phyloP scores from a whole-genome alignment of 345 rosid genomes.

The Gynandropsis gynandra region DNA sequence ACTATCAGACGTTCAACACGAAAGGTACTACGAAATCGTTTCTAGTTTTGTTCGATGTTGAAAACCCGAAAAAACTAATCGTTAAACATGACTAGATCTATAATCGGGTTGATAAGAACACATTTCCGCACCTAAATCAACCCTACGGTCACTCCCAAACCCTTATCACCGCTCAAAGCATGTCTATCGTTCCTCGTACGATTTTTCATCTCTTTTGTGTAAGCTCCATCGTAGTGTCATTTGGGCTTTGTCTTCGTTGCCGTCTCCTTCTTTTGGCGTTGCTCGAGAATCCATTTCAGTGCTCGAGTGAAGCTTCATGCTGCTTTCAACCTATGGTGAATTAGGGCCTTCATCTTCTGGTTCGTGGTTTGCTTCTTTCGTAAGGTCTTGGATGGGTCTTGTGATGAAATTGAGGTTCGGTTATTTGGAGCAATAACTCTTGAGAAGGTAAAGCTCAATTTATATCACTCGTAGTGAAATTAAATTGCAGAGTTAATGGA shows the following conservation, averaged over 20 bases:
- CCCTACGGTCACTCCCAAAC: constrained; percentile 34
- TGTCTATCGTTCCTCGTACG: constrained; percentile 30
- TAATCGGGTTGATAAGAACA: too few species aligned
- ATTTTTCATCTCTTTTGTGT: constrained; percentile 20
- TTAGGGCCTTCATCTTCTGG: constrained; percentile 25
- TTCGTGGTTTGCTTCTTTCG: constrained; percentile 21
- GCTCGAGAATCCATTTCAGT: constrained; percentile 34
- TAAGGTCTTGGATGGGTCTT: constrained; percentile 38
- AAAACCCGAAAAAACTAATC: too few species aligned
- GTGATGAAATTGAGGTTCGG: constrained; percentile 66
- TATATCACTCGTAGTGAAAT: too few species aligned
- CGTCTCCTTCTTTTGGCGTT: constrained; percentile 35
- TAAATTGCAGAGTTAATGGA: too few species aligned
- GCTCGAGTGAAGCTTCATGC: constrained; percentile 56
- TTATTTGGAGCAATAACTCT: constrained; percentile 73
- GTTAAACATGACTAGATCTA: too few species aligned
- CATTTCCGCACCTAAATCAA: too few species aligned
- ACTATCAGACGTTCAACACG: too few species aligned
- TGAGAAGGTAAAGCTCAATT: constrained; percentile 80
- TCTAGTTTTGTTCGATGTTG: too few species aligned
- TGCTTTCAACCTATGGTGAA: constrained; percentile 30
- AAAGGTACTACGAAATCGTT: too few species aligned
- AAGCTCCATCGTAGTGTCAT: constrained; percentile 34
- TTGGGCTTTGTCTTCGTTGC: constrained; percentile 32
- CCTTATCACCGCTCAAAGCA: constrained; percentile 31